These are phyloP conservation scores for Plasmodium knowlesi DNA, from an alignment of 169 alveolate genomes.

Conservation along the genomic window DNA sequence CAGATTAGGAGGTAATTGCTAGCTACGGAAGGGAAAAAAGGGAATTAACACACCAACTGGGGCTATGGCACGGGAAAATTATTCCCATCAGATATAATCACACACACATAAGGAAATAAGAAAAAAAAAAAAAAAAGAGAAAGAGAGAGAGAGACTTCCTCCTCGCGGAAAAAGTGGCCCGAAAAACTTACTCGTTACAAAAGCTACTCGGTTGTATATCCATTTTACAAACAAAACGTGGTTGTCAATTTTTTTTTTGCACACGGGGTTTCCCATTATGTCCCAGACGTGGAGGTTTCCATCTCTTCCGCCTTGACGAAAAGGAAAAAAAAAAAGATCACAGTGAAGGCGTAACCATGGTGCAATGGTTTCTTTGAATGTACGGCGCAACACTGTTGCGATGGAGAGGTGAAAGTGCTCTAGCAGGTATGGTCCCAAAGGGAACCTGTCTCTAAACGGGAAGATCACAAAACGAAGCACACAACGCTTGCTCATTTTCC, in stretches of 20 bases:
- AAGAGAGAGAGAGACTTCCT: background rate
- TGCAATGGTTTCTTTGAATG: background rate
- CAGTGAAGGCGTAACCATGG: background rate
- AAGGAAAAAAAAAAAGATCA: background rate
- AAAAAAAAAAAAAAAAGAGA: background rate
- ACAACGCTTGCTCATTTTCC: background rate
- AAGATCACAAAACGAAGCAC: background rate
- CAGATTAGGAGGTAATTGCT: slow-evolving; percentile 54
- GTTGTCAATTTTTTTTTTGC: slow-evolving; percentile 50
- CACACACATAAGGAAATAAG: background rate
- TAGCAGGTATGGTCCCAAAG: background rate
- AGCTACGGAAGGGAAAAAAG: slow-evolving; percentile 23
- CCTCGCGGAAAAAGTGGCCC: background rate
- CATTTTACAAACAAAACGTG: slow-evolving; percentile 51
- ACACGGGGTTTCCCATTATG: slow-evolving; percentile 22
- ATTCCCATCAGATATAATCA: background rate
- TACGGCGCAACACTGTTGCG: background rate
- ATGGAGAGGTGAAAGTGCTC: background rate
- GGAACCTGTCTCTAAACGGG: background rate
- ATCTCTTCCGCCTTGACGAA: slow-evolving; percentile 53
- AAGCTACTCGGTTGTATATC: slow-evolving; percentile 59
- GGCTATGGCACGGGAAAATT: background rate
- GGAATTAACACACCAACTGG: slow-evolving; percentile 3
- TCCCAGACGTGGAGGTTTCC: slow-evolving; percentile 59
- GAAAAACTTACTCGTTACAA: slow-evolving; percentile 57